A percentile compares a stretch with the other conserved stretches of the same genome.
Evolutionary conservation across 2,329 filamentous ascomycete genomes (phyloP).

Genomic region (Penicillium italicum): DNA sequence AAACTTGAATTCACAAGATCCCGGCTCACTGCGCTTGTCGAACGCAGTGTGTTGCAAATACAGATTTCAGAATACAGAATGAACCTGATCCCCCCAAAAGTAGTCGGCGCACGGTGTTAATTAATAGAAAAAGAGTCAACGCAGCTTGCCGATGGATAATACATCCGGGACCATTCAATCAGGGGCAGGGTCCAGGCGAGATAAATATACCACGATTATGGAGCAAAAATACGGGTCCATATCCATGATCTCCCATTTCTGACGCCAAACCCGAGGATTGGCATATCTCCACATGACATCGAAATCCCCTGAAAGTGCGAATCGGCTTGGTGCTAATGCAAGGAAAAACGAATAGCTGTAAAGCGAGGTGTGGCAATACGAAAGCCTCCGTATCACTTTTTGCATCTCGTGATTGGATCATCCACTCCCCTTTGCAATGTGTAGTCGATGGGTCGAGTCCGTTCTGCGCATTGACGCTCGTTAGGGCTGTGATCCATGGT

Average conservation of each 20-base stretch:
- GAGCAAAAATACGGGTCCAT: not conserved
- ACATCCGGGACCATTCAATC: slow-evolving; percentile 6
- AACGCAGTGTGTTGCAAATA: not conserved
- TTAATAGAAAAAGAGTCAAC: not conserved
- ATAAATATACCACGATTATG: slow-evolving; percentile 4
- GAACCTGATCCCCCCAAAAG: not conserved
- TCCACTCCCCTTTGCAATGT: slow-evolving; percentile 1
- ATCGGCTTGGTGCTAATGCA: slow-evolving; percentile 17
- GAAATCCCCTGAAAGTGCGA: slow-evolving; percentile 5
- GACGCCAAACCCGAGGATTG: slow-evolving; percentile 6
- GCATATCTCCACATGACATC: slow-evolving; percentile 10
- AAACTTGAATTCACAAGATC: not conserved
- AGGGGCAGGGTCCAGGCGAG: not conserved
- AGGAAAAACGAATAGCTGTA: slow-evolving; percentile 21
- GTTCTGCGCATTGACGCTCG: slow-evolving; percentile 10
- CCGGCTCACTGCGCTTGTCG: not conserved
- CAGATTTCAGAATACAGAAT: not conserved
- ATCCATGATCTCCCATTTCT: slow-evolving; percentile 2
- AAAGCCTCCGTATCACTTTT: slow-evolving; percentile 13
- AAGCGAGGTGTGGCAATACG: slow-evolving; percentile 22
- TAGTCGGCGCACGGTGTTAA: not conserved
- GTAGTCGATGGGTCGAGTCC: slow-evolving; percentile 6
- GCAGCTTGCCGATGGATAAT: slow-evolving; percentile 11
- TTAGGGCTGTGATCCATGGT: slow-evolving; percentile 8
- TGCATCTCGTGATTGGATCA: slow-evolving; percentile 14